phyloP scores from a whole-genome alignment of 2,329 filamentous ascomycete genomes.

The Remersonia thermophila region DNA sequence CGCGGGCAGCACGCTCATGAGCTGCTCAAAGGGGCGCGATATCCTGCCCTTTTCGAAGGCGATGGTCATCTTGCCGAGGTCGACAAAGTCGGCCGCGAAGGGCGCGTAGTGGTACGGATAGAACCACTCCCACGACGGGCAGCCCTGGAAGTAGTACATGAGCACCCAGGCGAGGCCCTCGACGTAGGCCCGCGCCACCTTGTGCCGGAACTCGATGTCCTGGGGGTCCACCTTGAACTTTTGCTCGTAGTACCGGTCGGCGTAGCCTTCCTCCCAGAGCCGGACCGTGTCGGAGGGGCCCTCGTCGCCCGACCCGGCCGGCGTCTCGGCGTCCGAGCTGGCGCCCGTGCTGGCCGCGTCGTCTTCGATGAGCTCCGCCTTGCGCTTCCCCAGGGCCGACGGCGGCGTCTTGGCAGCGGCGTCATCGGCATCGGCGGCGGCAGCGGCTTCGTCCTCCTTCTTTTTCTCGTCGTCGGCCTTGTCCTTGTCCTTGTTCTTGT shows the following conservation, averaged over 20 bases:
- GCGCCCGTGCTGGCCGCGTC: slow-evolving; percentile 45
- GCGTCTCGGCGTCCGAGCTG: slow-evolving; percentile 33
- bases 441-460: neutral
- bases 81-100: slow-evolving; percentile 88
- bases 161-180: slow-evolving; percentile 94
- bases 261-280: slow-evolving; percentile 91
- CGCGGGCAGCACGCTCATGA: slow-evolving; percentile 95
- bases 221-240: slow-evolving; percentile 80
- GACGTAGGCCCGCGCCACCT: slow-evolving; percentile 83
- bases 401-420: slow-evolving; percentile 13
- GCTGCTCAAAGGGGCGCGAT: slow-evolving; percentile 87
- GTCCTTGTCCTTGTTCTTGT: slow-evolving; percentile 8
- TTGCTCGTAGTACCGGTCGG: slow-evolving; percentile 91
- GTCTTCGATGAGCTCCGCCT: slow-evolving; percentile 57
- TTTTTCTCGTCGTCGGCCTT: slow-evolving; percentile 8
- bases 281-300: slow-evolving; percentile 68
- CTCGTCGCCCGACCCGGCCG: slow-evolving; percentile 45
- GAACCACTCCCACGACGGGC: slow-evolving; percentile 98
- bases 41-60: slow-evolving; percentile 73
- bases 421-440: slow-evolving; percentile 6
- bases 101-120: slow-evolving; percentile 98
- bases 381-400: slow-evolving; percentile 49
- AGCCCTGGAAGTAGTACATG: slow-evolving; percentile 95
- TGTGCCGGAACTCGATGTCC: slow-evolving; percentile 74
- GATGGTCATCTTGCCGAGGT: slow-evolving; percentile 66